These are phyloP conservation scores for Lenzites betulinus DNA, from an alignment of 768 basidiomycete genomes.

Conservation along the genomic window DNA sequence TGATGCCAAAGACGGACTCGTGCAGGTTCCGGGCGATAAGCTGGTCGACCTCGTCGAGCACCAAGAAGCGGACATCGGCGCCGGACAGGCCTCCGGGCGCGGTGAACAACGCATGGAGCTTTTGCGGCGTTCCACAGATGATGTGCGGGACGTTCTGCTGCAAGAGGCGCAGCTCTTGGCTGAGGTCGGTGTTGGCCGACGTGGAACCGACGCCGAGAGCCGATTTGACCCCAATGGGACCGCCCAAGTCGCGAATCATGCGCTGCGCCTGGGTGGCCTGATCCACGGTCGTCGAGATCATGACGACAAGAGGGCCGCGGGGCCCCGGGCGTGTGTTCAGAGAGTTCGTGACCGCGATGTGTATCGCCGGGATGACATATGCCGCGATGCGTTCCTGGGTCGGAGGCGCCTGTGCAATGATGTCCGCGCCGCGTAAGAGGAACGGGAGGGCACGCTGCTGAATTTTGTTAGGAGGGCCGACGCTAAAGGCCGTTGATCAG, in stretches of 20 bases:
- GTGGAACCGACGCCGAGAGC: conserved; percentile 85
- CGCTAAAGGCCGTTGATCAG: conserved; percentile 44
- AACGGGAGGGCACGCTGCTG: conserved; percentile 97
- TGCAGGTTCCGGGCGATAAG: conserved; percentile 96
- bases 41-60: conserved; percentile 97
- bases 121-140: conserved; percentile 96
- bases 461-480: conserved; percentile 98
- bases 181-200: conserved; percentile 56
- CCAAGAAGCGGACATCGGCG: conserved; percentile 87
- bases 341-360: conserved; percentile 67
- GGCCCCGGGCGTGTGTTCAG: conserved; percentile 56
- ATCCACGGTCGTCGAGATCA: conserved; percentile 97
- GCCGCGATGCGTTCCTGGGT: conserved; percentile 98
- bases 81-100: conserved; percentile 74
- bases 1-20: conserved; percentile 92
- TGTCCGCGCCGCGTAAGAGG: conserved; percentile 90
- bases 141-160: conserved; percentile 94
- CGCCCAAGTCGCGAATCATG: conserved; percentile 93
- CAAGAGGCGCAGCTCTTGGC: conserved; percentile 78
- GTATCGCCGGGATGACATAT: conserved; percentile 91
- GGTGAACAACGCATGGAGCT: conserved; percentile 90
- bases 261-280: conserved; percentile 97
- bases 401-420: conserved; percentile 98
- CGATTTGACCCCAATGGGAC: conserved; percentile 88
- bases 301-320: conserved; percentile 84